Conservation (phyloP, 2,329 filamentous ascomycete species). For the Graphilbum ipis-grandicollis region DNA sequence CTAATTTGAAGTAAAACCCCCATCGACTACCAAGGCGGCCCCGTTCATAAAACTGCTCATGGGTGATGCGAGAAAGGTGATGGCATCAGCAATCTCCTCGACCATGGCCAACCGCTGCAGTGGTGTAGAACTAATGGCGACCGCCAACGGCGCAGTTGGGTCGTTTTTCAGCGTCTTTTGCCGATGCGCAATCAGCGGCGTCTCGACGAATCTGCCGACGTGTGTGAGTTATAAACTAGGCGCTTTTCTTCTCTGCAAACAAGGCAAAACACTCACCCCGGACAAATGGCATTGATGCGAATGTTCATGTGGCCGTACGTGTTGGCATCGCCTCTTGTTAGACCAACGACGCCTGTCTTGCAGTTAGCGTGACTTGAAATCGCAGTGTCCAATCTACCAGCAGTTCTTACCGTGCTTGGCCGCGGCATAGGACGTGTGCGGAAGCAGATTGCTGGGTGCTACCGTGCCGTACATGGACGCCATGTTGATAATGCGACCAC, state of each 20-base stretch:
- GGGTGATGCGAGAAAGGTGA: constrained; percentile 31
- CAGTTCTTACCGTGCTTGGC: constrained; percentile 24
- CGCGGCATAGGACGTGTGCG: constrained; percentile 28
- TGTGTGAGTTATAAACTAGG: no score
- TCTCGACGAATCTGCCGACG: constrained; percentile 6
- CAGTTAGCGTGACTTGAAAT: background rate
- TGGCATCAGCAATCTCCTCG: constrained; percentile 36
- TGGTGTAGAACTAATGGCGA: constrained; percentile 26
- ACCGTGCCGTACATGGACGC: constrained; percentile 33
- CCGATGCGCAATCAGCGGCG: constrained; percentile 4
- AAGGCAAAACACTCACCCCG: constrained; percentile 20
- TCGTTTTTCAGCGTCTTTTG: constrained; percentile 9
- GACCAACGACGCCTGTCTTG: constrained; percentile 21
- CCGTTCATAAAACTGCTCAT: constrained; percentile 37
- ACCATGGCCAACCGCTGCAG: constrained; percentile 26
- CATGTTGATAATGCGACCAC: constrained; percentile 36
- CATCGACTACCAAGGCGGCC: constrained; percentile 27
- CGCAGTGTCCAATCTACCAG: no score
- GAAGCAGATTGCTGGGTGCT: constrained; percentile 16
- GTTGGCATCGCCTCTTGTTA: constrained; percentile 35
- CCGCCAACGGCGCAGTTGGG: constrained; percentile 14
- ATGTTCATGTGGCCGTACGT: constrained; percentile 32
- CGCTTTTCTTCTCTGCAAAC: no score
- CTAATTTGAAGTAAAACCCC: constrained; percentile 17
- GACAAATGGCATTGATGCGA: constrained; percentile 44